Percentiles rank a stretch among this genome's conserved stretches.
These are phyloP conservation scores for Wickerhamomyces chaumierensis DNA, from an alignment of 805 yeast genomes.

Conservation along the genomic window DNA sequence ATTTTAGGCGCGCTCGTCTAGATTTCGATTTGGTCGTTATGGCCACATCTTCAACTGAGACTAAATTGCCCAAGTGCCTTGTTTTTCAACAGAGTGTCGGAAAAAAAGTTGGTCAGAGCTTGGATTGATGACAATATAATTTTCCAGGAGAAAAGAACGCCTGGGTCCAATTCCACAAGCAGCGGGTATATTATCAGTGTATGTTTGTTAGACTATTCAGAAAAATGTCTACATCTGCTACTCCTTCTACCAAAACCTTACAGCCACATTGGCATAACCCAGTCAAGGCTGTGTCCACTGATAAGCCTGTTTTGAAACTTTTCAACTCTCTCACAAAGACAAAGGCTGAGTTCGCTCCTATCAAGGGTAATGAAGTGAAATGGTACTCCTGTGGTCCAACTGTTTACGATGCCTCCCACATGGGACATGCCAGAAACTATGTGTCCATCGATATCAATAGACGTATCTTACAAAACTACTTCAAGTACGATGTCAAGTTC, in stretches of 20 bases:
- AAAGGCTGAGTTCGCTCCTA: constrained; percentile 72
- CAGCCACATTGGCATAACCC: constrained; percentile 49
- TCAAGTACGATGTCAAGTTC: constrained; percentile 78
- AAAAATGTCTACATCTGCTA: constrained; percentile 17
- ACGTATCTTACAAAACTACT: constrained; percentile 79
- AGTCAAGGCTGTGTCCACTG: constrained; percentile 5
- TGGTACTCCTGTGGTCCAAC: constrained; percentile 99
- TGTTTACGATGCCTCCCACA: constrained; percentile 89
- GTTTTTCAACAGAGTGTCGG: constrained; percentile 1
- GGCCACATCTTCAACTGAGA: background rate
- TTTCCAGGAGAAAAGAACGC: no score
- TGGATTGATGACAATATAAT: no score
- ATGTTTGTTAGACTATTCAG: constrained; percentile 1
- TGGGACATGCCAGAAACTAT: constrained; percentile 98
- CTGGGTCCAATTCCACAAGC: background rate
- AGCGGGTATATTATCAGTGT: background rate
- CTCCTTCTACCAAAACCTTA: constrained; percentile 17
- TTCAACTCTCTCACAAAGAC: constrained; percentile 78
- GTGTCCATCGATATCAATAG: constrained; percentile 91
- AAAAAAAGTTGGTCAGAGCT: background rate
- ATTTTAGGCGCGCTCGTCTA: background rate
- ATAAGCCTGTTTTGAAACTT: constrained; percentile 40
- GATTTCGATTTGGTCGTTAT: background rate
- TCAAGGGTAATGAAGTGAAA: constrained; percentile 49
- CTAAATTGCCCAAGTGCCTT: no score